Evolutionary conservation across 192 early-diverging fungal species (phyloP).

Genomic region (Rhizophagus sp.): DNA sequence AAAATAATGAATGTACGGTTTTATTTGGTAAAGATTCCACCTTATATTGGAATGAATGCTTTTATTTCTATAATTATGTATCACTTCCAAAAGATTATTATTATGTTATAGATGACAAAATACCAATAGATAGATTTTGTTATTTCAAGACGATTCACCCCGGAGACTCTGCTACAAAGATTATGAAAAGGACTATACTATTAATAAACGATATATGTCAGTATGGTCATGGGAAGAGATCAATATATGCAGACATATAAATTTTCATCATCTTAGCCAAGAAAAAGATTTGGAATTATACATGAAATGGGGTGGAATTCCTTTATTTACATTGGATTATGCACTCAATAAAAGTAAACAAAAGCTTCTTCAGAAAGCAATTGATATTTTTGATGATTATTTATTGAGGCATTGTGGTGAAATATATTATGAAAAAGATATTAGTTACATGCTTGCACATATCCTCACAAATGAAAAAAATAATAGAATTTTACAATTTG

Average conservation of each 20-base stretch:
- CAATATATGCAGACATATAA: neutral
- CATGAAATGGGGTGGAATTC: neutral
- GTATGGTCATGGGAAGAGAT: neutral
- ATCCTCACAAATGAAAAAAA: neutral
- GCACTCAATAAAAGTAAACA: neutral
- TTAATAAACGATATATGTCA: neutral
- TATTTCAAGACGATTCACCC: no score
- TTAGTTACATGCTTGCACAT: constrained; percentile 3
- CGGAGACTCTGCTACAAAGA: neutral
- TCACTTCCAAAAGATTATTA: no score
- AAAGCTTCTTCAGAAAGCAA: neutral
- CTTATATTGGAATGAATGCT: no score
- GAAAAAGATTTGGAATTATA: neutral
- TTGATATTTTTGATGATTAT: neutral
- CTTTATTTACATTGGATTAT: neutral
- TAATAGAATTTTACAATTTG: no score
- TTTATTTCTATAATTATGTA: no score
- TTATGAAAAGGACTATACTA: neutral
- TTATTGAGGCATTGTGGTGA: neutral
- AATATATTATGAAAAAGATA: neutral
- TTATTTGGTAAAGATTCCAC: neutral
- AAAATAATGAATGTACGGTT: neutral
- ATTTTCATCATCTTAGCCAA: neutral
- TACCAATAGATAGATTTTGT: no score
- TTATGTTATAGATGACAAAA: no score